These are phyloP conservation scores for Ophiostoma pallidulum DNA, from an alignment of 2,329 filamentous ascomycete species.

Conservation along the genomic window DNA sequence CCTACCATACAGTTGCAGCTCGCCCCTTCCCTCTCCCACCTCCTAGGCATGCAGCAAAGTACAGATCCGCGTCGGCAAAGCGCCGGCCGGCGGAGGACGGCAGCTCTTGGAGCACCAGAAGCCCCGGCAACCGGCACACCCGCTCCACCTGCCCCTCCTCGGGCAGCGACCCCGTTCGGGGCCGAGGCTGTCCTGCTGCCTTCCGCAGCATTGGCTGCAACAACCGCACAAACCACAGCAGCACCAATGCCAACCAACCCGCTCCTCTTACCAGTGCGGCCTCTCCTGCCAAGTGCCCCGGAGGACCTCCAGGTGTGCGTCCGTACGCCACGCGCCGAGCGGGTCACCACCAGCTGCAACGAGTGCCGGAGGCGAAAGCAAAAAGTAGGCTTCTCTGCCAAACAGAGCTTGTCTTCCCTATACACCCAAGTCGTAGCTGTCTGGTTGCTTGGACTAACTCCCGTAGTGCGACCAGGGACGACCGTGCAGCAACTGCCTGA, in stretches of 20 bases:
- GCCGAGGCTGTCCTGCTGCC: background rate
- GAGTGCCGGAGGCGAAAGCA: constrained; percentile 41
- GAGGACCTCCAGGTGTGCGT: constrained; percentile 23
- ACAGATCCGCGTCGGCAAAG: background rate
- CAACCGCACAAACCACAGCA: background rate
- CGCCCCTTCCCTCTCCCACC: background rate
- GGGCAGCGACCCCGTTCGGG: too few relatives aligned
- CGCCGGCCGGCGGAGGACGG: background rate
- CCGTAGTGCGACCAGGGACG: constrained; percentile 43
- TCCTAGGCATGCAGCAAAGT: background rate
- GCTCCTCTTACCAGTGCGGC: background rate
- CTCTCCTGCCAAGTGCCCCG: constrained; percentile 18
- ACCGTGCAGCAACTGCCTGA: constrained; percentile 44
- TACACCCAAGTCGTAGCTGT: too few relatives aligned
- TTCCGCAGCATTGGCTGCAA: background rate
- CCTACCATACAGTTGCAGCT: background rate
- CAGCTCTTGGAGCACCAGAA: too few relatives aligned
- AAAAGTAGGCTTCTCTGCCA: too few relatives aligned
- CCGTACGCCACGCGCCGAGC: constrained; percentile 19
- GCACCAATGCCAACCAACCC: background rate
- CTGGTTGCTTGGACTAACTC: too few relatives aligned
- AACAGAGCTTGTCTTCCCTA: too few relatives aligned
- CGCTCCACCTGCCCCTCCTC: too few relatives aligned
- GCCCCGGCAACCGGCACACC: too few relatives aligned
- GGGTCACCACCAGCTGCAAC: constrained; percentile 32